These are phyloP conservation scores for Xylaria castorea DNA, from an alignment of 495 filamentous ascomycete genomes.

Conservation along the genomic window DNA sequence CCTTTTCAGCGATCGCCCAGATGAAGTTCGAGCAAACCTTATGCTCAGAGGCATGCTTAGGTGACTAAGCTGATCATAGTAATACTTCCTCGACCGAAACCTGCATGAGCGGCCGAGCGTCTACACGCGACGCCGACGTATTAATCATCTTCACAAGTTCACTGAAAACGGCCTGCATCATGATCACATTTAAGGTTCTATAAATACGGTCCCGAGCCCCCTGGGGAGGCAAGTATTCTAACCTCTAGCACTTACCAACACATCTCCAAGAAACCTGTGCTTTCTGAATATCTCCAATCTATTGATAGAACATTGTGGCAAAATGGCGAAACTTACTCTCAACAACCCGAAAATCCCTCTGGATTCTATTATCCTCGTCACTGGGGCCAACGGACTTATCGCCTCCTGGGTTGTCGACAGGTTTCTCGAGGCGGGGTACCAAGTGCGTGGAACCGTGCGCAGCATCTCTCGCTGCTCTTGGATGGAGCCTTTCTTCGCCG, in stretches of 20 bases:
- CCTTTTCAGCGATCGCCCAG: not conserved
- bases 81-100: not conserved
- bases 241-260: not conserved
- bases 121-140: not conserved
- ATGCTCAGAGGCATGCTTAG: not conserved
- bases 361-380: conserved; percentile 53
- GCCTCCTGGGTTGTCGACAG: conserved; percentile 58
- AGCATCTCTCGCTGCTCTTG: conserved; percentile 46
- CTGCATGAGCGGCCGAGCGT: not conserved
- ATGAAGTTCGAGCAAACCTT: not conserved
- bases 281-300: not conserved
- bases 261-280: not conserved
- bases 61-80: not conserved
- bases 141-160: not conserved
- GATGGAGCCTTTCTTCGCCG: conserved; percentile 49
- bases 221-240: not conserved
- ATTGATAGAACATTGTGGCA: not conserved
- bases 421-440: conserved; percentile 57
- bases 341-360: conserved; percentile 31
- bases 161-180: not conserved
- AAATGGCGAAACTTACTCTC: conserved; percentile 21
- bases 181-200: not conserved
- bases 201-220: not conserved
- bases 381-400: conserved; percentile 64
- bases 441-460: conserved; percentile 60